Percentiles rank a stretch among this genome's conserved stretches.
These are phyloP conservation scores for Tranzscheliella williamsii DNA, from an alignment of 1,284 basidiomycete genomes.

Conservation along the genomic window DNA sequence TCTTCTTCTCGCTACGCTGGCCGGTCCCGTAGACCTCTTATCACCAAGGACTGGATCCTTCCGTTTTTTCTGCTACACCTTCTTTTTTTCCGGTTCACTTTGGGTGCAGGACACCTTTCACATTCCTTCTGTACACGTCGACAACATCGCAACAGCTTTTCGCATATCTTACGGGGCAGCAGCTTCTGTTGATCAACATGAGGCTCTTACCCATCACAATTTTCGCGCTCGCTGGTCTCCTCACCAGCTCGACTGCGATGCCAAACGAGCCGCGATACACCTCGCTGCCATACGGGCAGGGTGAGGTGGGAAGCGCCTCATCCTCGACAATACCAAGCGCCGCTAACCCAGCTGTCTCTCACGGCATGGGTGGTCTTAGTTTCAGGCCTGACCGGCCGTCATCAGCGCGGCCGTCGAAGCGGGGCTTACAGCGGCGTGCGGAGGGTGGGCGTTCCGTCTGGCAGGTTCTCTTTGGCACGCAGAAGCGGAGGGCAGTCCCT, in stretches of 20 bases:
- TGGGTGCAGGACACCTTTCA: slow-evolving; percentile 22
- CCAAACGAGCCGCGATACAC: slow-evolving; percentile 1
- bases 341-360: too few relatives aligned
- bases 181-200: slow-evolving; percentile 9
- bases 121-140: too few relatives aligned
- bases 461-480: slow-evolving; percentile 11
- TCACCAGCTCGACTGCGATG: slow-evolving; percentile 8
- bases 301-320: too few relatives aligned
- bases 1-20: neutral
- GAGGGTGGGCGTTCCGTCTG: slow-evolving; percentile 14
- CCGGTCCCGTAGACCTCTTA: slow-evolving; percentile 1
- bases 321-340: too few relatives aligned
- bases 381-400: slow-evolving; percentile 4
- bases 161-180: neutral
- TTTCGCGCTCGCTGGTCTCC: slow-evolving; percentile 14
- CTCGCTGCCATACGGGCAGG: too few relatives aligned
- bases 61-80: neutral
- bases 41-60: slow-evolving; percentile 1
- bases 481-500: slow-evolving; percentile 39
- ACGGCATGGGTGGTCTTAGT: slow-evolving; percentile 1
- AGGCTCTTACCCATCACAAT: slow-evolving; percentile 21
- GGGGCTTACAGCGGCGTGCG: neutral
- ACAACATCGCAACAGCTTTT: too few relatives aligned
- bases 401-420: neutral
- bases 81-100: neutral